Conservation (phyloP, 2,329 filamentous ascomycete genomes). For the Exophiala spinifera region DNA sequence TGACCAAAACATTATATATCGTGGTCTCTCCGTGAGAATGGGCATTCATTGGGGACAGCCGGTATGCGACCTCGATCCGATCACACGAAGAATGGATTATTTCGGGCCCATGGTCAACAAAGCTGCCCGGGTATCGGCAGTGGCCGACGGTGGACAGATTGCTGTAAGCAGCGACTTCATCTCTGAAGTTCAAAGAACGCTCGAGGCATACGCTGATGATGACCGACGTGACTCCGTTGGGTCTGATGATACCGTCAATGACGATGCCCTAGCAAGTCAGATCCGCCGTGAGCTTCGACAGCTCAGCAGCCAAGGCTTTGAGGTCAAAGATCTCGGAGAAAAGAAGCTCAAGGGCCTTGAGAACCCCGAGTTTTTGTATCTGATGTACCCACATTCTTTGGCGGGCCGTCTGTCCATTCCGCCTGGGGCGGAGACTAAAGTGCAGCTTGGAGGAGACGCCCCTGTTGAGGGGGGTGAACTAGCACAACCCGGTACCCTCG, state of each 20-base stretch:
- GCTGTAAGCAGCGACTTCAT: conserved; percentile 97
- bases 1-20: conserved; percentile 86
- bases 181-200: conserved; percentile 84
- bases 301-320: conserved; percentile 86
- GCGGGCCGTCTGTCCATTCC: conserved; percentile 60
- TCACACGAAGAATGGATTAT: conserved; percentile 98
- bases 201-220: conserved; percentile 85
- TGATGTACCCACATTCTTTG: conserved; percentile 88
- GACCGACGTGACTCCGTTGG: conserved; percentile 66
- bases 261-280: conserved; percentile 69
- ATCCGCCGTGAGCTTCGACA: conserved; percentile 86
- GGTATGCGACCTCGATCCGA: conserved; percentile 91
- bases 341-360: conserved; percentile 94
- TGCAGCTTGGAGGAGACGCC: conserved; percentile 40
- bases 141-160: conserved; percentile 94
- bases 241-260: conserved; percentile 70
- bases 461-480: conserved; percentile 28
- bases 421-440: conserved; percentile 25
- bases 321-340: conserved; percentile 94
- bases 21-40: conserved; percentile 93
- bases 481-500: conserved; percentile 58
- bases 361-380: conserved; percentile 92
- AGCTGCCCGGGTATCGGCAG: conserved; percentile 86
- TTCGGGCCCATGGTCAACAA: conserved; percentile 99
- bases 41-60: conserved; percentile 94